Base-by-base conservation (phyloP, 345 rosid genomes). In the Syzygium aqueum region DNA sequence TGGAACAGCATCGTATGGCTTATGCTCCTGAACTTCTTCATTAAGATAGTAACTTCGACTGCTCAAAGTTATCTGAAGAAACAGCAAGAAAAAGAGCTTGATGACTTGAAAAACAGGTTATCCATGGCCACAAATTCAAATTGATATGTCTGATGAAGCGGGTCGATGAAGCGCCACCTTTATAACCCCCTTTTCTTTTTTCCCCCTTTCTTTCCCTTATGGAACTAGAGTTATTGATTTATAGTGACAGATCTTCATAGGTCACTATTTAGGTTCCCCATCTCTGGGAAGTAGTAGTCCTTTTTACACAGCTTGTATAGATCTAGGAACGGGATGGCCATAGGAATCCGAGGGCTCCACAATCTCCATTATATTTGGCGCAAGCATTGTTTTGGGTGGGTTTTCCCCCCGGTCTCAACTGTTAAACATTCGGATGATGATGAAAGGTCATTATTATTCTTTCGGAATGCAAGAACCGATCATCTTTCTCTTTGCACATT, bases 1-100 rank as follows among this genome's bases (percentile, higher is more conserved):
- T 97, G 99, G 99, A 96, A 95, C 85, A 93, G 97, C 14, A 78
- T 96, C n/a, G 99, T 97, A 40, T 97, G 98, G 99, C 98, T 97
- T 82, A 94, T 97, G 98, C 98, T 97, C 51, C 77, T 97, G 88
- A 95, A 95, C 93, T 97, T 96, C 93, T 94, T 93, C 63, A 87
- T 92, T 65, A 96, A 92, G 94, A 95, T 96, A 59, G 94, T 97
- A 91, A 96, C 92, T 56, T 91, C 97, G 53, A 95, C 99, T 65
- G 99, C 98, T 1, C 98, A 94, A 85, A 88, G 90, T 53, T 94
- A 95, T 87, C 93, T 94, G 89, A 95, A 93, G 90, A 93, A 94
- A 82, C 92, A 94, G 93, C 98, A 95, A 88, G 97, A 96, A 28
- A 91, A 90, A 88, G 93, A 96, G 91, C 30, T 95, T 7, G 93